These are phyloP conservation scores for Mytilinidion resinicola DNA, from an alignment of 495 filamentous ascomycete species.

Conservation along the genomic window DNA sequence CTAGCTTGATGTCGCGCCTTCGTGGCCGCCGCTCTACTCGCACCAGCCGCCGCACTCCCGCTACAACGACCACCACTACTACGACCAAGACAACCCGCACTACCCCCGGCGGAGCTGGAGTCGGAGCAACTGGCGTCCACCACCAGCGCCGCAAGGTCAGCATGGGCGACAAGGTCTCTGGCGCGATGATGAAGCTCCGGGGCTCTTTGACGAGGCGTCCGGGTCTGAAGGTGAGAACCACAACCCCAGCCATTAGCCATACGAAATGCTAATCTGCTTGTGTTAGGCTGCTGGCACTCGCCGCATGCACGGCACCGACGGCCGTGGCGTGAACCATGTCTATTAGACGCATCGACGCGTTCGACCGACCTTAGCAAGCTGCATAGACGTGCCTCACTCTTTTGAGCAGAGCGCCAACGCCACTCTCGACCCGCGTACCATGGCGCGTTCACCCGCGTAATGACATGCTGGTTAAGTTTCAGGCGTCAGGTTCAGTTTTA, in stretches of 20 bases:
- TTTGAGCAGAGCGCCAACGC: no score
- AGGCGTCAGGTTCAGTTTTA: no score
- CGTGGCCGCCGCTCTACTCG: slow-evolving; percentile 28
- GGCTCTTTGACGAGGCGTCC: slow-evolving; percentile 56
- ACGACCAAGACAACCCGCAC: slow-evolving; percentile 19
- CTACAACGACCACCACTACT: slow-evolving; percentile 36
- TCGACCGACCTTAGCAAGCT: not conserved
- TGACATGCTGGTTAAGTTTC: no score
- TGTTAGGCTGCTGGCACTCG: slow-evolving; percentile 63
- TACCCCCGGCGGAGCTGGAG: slow-evolving; percentile 10
- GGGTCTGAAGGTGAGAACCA: slow-evolving; percentile 51
- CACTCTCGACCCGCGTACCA: no score
- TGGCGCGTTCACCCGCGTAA: no score
- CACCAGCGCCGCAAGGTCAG: slow-evolving; percentile 54
- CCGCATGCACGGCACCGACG: slow-evolving; percentile 67
- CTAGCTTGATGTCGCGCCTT: slow-evolving; percentile 30
- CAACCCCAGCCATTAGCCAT: not conserved
- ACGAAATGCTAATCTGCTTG: slow-evolving; percentile 4
- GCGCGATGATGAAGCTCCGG: slow-evolving; percentile 60
- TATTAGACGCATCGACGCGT: not conserved
- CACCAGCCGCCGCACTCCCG: slow-evolving; percentile 34
- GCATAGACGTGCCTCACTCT: no score
- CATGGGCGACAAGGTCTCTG: slow-evolving; percentile 63
- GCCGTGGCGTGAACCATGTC: slow-evolving; percentile 38
- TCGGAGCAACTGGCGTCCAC: slow-evolving; percentile 22